Evolutionary conservation across 176 grass and related monocot species (phyloP).

Genomic region (Aegilops tauschii): DNA sequence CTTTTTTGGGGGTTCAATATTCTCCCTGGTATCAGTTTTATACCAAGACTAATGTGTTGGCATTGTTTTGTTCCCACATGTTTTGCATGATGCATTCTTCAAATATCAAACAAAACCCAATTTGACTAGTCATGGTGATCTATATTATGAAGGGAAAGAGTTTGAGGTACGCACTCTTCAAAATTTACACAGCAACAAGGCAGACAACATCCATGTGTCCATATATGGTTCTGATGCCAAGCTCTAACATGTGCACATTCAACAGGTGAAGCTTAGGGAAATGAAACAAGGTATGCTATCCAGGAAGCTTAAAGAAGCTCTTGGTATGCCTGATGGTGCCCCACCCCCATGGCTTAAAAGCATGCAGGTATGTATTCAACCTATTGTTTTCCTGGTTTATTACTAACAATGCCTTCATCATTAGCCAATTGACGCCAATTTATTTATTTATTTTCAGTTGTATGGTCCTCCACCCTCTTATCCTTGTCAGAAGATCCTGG

Average conservation of each 20-base stretch:
- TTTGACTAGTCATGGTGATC: conserved; percentile 74
- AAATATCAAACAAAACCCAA: conserved; percentile 99
- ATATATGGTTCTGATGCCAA: no score
- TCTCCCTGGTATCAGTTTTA: no score
- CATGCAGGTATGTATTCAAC: not conserved
- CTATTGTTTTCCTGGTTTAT: not conserved
- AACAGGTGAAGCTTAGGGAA: conserved; percentile 86
- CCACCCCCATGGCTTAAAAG: conserved; percentile 50
- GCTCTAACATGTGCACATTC: not conserved
- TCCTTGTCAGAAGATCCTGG: conserved; percentile 22
- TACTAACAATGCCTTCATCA: not conserved
- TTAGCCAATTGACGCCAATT: not conserved
- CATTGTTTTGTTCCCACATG: conserved; percentile 28
- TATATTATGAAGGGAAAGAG: conserved; percentile 36
- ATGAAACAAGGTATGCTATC: conserved; percentile 93
- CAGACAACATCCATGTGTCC: no score
- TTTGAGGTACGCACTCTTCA: not conserved
- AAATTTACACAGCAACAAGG: no score
- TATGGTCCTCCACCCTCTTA: conserved; percentile 5
- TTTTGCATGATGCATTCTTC: conserved; percentile 91
- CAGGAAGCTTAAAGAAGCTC: conserved; percentile 87
- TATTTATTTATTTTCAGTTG: conserved; percentile 37
- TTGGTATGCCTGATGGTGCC: conserved; percentile 93
- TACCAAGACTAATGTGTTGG: no score
- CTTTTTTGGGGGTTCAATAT: no score